phyloP scores from a whole-genome alignment of 768 basidiomycete species.

The Rhizopogon vinicolor region DNA sequence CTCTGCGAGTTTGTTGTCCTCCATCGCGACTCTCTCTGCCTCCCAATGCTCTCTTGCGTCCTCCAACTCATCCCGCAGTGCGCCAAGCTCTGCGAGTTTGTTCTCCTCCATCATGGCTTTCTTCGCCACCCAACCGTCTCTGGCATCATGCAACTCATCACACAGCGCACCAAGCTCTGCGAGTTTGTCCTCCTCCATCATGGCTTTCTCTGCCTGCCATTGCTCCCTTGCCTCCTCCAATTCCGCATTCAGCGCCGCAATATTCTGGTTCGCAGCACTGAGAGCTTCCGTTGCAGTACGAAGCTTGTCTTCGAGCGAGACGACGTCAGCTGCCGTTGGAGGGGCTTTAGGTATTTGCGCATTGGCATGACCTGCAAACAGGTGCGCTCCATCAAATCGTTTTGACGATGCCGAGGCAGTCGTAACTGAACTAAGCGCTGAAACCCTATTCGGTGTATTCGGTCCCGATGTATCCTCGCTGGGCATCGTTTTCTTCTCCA shows the following conservation, averaged over 20 bases:
- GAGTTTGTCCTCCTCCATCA: slow-evolving; percentile 45
- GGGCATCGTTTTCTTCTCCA: slow-evolving; percentile 51
- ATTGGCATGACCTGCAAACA: slow-evolving; percentile 79
- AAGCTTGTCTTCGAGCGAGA: slow-evolving; percentile 60
- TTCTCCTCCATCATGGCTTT: slow-evolving; percentile 8
- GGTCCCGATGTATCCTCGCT: slow-evolving; percentile 41
- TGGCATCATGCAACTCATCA: slow-evolving; percentile 45
- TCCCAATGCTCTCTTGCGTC: slow-evolving; percentile 48
- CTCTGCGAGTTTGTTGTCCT: slow-evolving; percentile 46
- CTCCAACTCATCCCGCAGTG: slow-evolving; percentile 27
- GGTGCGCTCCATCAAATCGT: slow-evolving; percentile 78
- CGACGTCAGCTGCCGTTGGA: slow-evolving; percentile 40
- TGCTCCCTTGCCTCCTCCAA: slow-evolving; percentile 42
- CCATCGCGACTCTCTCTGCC: slow-evolving; percentile 41
- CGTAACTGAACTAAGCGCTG: slow-evolving; percentile 46
- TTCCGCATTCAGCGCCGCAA: slow-evolving; percentile 32
- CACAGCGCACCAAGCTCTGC: slow-evolving; percentile 42
- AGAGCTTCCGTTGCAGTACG: slow-evolving; percentile 56
- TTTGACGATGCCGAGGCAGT: slow-evolving; percentile 42
- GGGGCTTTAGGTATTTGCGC: slow-evolving; percentile 49
- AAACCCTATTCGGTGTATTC: slow-evolving; percentile 46
- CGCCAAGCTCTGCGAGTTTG: too few species aligned
- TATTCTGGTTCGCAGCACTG: slow-evolving; percentile 50
- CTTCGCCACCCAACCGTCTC: slow-evolving; percentile 25
- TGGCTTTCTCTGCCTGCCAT: slow-evolving; percentile 47